Base-by-base conservation (phyloP, 2,329 filamentous ascomycete species). In the Aspergillus neoniger region DNA sequence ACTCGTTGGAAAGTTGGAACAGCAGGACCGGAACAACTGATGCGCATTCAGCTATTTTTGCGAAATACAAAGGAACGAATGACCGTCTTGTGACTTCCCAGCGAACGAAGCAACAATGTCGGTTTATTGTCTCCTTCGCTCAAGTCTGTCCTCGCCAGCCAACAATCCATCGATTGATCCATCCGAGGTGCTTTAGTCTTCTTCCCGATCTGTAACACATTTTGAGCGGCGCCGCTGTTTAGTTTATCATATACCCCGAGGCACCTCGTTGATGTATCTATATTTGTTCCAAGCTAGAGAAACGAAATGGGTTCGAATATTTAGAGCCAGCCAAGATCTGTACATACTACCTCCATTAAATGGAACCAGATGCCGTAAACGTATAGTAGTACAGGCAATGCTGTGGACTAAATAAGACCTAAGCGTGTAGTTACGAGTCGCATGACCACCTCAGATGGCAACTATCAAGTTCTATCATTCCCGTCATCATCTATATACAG, bases 1-100 rank as follows among this genome's bases (percentile, higher is more conserved):
- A 77, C 81, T 97, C 72, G 86, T 97, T 23, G 88, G 86, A 44
- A 86, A 89, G 69, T 78, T 94, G 62, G 93, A 96, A 77, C 77
- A 79, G 63, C 76, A 71, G 65, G 76, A 77, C 64, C 72, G 72
- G 41, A 70, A 70, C 60, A 71, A 67, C 61, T 75, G 62, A 65
- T n/a, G 8, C n/a, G 25, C 28, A 49, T 8, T 6, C 21, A 44
- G 41, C 19, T 21, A 3, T 7, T 10, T 21, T 44, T 23, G 19
- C 41, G 19, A 21, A 44, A 19, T 21, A 23, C 9, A 17, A 21
- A 23, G 41, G 41, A 10, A 15, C 28, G 4, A 19, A 19, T 41
- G 25, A 2, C 43, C 43, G 5, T 32, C 30, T 41, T 36, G 39
- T 41, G 17, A 9, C 17, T 32, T 21, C 30, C 36, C 17, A 6